These are phyloP conservation scores for Bacidia rubella DNA, from an alignment of 495 filamentous ascomycete species.

Conservation along the genomic window DNA sequence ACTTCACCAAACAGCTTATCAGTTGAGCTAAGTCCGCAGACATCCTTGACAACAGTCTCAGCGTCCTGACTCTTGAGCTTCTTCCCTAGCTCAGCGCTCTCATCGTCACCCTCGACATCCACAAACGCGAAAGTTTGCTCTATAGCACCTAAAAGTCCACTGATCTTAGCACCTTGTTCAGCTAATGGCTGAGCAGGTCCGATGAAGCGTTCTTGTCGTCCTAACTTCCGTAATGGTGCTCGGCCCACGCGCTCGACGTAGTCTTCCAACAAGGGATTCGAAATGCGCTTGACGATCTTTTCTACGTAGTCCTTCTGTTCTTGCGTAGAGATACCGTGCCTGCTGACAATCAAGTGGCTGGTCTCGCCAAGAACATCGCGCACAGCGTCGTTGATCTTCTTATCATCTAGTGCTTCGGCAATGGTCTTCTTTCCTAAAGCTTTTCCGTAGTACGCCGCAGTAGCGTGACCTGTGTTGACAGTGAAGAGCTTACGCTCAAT, in stretches of 20 bases:
- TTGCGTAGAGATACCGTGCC: constrained; percentile 61
- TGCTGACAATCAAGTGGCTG: constrained; percentile 65
- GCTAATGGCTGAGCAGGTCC: constrained; percentile 77
- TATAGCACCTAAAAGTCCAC: constrained; percentile 57
- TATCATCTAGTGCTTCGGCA: constrained; percentile 63
- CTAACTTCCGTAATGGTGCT: constrained; percentile 83
- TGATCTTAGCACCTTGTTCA: constrained; percentile 55
- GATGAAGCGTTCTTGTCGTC: constrained; percentile 87
- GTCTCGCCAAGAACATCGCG: constrained; percentile 68
- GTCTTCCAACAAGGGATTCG: constrained; percentile 90
- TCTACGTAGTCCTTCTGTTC: constrained; percentile 85
- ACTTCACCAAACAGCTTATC: constrained; percentile 64
- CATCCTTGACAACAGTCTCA: constrained; percentile 53
- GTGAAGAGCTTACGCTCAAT: constrained; percentile 99
- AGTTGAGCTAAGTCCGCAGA: constrained; percentile 57
- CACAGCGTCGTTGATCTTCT: constrained; percentile 60
- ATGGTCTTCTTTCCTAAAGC: constrained; percentile 69
- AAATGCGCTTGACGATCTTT: constrained; percentile 82
- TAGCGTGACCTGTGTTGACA: constrained; percentile 95
- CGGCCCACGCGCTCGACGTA: constrained; percentile 89
- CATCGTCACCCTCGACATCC: constrained; percentile 76
- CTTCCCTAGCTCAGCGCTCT: constrained; percentile 69
- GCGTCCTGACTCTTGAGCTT: constrained; percentile 58
- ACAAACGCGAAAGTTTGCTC: constrained; percentile 89
- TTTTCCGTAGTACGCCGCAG: constrained; percentile 93